Base-by-base conservation (phyloP, 345 rosid genomes). In the Lepidium sativum region DNA sequence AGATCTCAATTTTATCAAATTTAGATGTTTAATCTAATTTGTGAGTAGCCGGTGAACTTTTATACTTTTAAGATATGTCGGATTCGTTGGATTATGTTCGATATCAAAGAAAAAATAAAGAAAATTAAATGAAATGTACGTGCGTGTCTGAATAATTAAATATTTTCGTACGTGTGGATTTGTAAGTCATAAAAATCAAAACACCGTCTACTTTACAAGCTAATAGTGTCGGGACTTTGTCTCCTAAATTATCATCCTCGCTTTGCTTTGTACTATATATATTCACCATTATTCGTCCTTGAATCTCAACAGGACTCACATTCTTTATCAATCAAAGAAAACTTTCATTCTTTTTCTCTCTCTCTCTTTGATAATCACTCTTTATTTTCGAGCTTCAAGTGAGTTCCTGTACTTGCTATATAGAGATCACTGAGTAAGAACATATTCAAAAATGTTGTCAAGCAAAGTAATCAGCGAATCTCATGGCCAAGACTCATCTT, bases 401-500 rank as follows among this genome's bases (percentile, higher is more conserved):
- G 42, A 40, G 49, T 16, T 10, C 17, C 35, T 65, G 10, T 27
- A 40, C 64, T 18, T 18, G 29, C 6, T 25, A 27, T 27, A 27
- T 7, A 71, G 43, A 25, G 31, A 40, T 44, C 52, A 48, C 35
- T 56, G 20, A 75, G 54, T 15, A 33, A 11, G 4, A 17, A 18
- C 33, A 37, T 50, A 25, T 7, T 7, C 6, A 25, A 60, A 17
- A 60, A 78, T 85, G 84, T 69, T 92, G 82, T 92, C 98, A 2
- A 80, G 60, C 65, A 92, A 84, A 81, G 89, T 81, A 41, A 78
- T 41, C 23, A 69, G 75, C 73, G 80, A 81, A 6, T 76, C 82
- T 53, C 97, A 89, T 62, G 95, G 95, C 31, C 86, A 92, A 70
- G 86, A 81, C 76, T 92, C 98, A 16, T 80, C 91, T 17, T 92